Conservation (phyloP, 768 basidiomycete species). For the Neoboletus magnificus region DNA sequence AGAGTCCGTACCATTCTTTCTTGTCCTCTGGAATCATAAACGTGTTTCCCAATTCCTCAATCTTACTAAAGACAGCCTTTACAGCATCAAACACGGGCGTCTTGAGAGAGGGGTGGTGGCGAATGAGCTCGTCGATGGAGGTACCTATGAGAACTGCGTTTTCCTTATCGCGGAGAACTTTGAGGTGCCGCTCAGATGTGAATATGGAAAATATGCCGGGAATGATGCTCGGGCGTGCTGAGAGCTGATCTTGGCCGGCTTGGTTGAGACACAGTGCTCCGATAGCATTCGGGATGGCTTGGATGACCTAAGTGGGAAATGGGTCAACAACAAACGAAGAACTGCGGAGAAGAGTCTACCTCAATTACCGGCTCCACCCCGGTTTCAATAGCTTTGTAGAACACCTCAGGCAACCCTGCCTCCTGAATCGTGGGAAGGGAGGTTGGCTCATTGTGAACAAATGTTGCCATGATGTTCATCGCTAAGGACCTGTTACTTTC, state of each 20-base stretch:
- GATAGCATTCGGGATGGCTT: slow-evolving; percentile 91
- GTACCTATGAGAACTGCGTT: slow-evolving; percentile 87
- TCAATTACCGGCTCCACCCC: slow-evolving; percentile 88
- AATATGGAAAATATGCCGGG: slow-evolving; percentile 83
- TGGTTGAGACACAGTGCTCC: slow-evolving; percentile 96
- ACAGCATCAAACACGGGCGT: slow-evolving; percentile 74
- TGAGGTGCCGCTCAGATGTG: slow-evolving; percentile 78
- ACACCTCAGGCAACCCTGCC: slow-evolving; percentile 79
- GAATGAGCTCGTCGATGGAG: slow-evolving; percentile 90
- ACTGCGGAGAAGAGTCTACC: slow-evolving; percentile 38
- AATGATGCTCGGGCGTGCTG: slow-evolving; percentile 76
- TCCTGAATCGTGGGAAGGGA: slow-evolving; percentile 93
- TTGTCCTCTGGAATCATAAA: slow-evolving; percentile 56
- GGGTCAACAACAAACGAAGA: neutral
- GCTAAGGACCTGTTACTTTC: slow-evolving; percentile 37
- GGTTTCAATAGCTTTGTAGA: slow-evolving; percentile 81
- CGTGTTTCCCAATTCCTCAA: slow-evolving; percentile 68
- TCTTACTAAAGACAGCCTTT: slow-evolving; percentile 62
- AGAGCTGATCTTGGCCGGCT: slow-evolving; percentile 77
- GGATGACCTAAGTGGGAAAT: slow-evolving; percentile 60
- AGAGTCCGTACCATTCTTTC: slow-evolving; percentile 63
- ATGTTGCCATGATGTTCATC: slow-evolving; percentile 93
- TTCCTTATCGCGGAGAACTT: slow-evolving; percentile 87
- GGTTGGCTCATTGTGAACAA: slow-evolving; percentile 98
- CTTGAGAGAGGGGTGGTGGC: slow-evolving; percentile 92